These are phyloP conservation scores for Cytospora mali DNA, from an alignment of 2,329 filamentous ascomycete genomes.

Conservation along the genomic window DNA sequence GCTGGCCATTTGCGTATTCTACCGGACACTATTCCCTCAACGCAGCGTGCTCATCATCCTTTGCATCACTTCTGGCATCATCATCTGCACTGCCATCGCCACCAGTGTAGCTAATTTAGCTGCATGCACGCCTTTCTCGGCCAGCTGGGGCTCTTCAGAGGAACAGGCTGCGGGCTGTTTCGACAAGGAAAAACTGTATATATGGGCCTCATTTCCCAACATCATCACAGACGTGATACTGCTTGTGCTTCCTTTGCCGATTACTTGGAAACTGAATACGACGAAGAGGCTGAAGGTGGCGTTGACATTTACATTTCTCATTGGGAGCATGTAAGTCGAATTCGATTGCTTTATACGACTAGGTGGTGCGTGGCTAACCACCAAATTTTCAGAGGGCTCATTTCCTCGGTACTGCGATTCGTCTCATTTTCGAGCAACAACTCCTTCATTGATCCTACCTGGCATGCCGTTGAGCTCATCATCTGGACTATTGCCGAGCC, in stretches of 20 bases:
- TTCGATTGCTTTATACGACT: not conserved
- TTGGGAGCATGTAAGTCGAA: conserved; percentile 16
- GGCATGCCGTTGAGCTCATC: conserved; percentile 27
- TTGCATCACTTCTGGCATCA: conserved; percentile 3
- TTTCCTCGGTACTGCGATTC: conserved; percentile 37
- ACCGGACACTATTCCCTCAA: conserved; percentile 30
- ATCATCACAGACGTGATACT: conserved; percentile 41
- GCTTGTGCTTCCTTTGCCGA: conserved; percentile 39
- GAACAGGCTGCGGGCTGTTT: conserved; percentile 32
- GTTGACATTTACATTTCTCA: not conserved
- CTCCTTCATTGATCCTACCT: conserved; percentile 32
- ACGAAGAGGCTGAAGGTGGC: not conserved
- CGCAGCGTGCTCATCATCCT: conserved; percentile 21
- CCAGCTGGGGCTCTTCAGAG: conserved; percentile 23
- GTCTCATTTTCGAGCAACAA: conserved; percentile 30
- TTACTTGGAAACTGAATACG: conserved; percentile 35
- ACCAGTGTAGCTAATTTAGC: not conserved
- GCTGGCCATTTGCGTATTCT: conserved; percentile 31
- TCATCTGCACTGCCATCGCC: not conserved
- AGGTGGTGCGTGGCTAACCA: not conserved
- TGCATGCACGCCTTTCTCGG: not conserved
- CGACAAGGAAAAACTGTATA: conserved; percentile 34
- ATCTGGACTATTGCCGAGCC: conserved; percentile 34
- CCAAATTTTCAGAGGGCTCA: conserved; percentile 33
- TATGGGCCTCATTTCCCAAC: conserved; percentile 40